Conservation (phyloP, 495 filamentous ascomycete genomes). For the Hypomontagnella submonticulosa region DNA sequence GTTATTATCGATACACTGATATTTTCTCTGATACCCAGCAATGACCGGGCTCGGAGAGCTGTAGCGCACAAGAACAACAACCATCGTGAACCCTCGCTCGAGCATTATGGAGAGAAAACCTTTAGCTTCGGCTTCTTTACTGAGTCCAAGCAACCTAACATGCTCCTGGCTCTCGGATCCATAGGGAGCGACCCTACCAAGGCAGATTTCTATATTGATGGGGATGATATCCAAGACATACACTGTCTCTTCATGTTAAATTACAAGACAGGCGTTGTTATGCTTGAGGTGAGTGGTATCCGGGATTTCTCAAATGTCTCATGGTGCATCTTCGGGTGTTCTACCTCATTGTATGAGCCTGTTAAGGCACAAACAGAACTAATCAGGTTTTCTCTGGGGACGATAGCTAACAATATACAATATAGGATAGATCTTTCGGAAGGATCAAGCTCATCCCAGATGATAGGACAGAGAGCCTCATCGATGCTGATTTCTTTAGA, state of each 20-base stretch:
- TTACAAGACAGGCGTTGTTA: constrained; percentile 17
- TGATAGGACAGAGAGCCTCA: not conserved
- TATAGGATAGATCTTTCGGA: constrained; percentile 9
- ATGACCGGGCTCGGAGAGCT: not conserved
- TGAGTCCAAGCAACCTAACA: not conserved
- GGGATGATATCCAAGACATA: not conserved
- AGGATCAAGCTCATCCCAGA: constrained; percentile 4
- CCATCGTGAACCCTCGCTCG: not conserved
- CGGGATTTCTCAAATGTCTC: not conserved
- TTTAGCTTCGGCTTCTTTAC: not conserved
- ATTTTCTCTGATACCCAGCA: constrained; percentile 11
- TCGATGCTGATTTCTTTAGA: too few relatives aligned
- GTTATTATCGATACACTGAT: not conserved
- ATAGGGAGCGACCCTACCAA: constrained; percentile 1
- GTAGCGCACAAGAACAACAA: constrained; percentile 7
- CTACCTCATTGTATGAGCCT: too few relatives aligned
- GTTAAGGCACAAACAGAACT: too few relatives aligned
- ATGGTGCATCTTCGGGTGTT: too few relatives aligned
- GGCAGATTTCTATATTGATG: constrained; percentile 12
- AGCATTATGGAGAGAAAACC: not conserved
- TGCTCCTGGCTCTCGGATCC: not conserved
- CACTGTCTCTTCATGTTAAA: constrained; percentile 21
- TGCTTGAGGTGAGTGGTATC: constrained; percentile 14
- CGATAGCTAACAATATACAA: not conserved
- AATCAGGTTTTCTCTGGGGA: not conserved